Evolutionary conservation across 75 land plant species (phyloP), one percentile per base, ranked within the genome.

Genomic region (Pinus taeda): DNA sequence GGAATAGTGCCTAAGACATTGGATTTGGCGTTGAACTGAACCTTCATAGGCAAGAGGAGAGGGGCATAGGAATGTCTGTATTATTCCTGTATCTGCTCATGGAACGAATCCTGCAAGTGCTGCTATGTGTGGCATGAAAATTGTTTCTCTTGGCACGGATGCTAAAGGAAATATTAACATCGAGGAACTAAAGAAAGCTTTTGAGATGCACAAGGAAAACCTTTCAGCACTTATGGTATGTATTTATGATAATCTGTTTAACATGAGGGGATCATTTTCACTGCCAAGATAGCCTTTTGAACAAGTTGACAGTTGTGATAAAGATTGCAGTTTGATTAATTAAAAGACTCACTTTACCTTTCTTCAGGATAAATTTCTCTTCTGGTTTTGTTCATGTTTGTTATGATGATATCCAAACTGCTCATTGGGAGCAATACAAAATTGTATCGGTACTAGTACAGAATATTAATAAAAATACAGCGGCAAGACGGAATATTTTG

Each of bases 51-150:
- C 95, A 77, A 85, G 95, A 83, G 99, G 99, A 74, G 99, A 97
- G 49, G 73, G 65, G 56, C 96, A 97, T 69, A 83, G 99, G 55
- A 81, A 95, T 84, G 99, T 97, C 37, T 97, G 99, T 86, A 97
- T 97, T 59, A 97, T 97, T 59, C 99, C 99, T 26, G 90, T 88
- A 21, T 97, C 99, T 1, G 99, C 99, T 39, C 99, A 97, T 78
- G 99, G 99, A 55, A 97, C 99, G 67, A 97, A 97, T 76, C 99
- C 99, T 65, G 99, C 99, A 18, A 97, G 98, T 91, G 99, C 99
- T 49, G 99, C 99, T 11, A 97, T 97, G 99, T 97, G 99, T 88
- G 99, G 99, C 42, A 97, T 97, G 99, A 90, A 91, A 75, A 97
- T 97, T 83, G 99, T 97, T 65, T 49, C 93, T n/a, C 85, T 97